Percentiles rank a stretch among this genome's conserved stretches.
Conservation (phyloP, 352 stramenopile species). For the Pythium scleroteichum region DNA sequence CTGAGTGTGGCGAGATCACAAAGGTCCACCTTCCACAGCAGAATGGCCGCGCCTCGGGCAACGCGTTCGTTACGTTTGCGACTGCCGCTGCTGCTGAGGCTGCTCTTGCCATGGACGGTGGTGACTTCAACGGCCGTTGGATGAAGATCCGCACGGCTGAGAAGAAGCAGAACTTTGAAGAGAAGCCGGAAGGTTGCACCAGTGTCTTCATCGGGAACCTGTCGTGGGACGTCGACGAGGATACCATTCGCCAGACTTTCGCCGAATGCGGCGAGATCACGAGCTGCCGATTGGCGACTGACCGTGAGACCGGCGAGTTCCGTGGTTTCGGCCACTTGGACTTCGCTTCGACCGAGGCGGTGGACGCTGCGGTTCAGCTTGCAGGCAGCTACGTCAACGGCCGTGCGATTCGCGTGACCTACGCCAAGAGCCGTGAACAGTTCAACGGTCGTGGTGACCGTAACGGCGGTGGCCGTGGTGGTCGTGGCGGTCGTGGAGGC, state of each 20-base stretch:
- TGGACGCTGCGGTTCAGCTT: conserved; percentile 91
- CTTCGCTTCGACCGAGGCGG: conserved; percentile 94
- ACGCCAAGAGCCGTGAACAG: conserved; percentile 79
- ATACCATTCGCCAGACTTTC: conserved; percentile 92
- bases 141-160: conserved; percentile 93
- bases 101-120: conserved; percentile 91
- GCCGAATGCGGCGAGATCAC: conserved; percentile 95
- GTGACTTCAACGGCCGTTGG: conserved; percentile 94
- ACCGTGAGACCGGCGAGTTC: conserved; percentile 98
- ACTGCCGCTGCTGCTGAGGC: conserved; percentile 67
- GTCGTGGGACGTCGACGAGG: conserved; percentile 96
- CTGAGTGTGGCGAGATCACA: conserved; percentile 88
- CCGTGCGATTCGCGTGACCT: conserved; percentile 95
- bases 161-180: conserved; percentile 82
- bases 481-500: conserved; percentile 61
- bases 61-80: conserved; percentile 94
- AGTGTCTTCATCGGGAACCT: conserved; percentile 99
- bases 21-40: conserved; percentile 84
- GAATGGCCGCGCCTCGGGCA: conserved; percentile 92
- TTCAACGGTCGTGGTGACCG: conserved; percentile 35
- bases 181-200: conserved; percentile 94
- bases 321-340: conserved; percentile 98
- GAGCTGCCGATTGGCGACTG: conserved; percentile 93
- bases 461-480: conserved; percentile 38
- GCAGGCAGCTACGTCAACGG: conserved; percentile 92